Evolutionary conservation across 331 rosid species (phyloP).

Genomic region (Acacia concinna): DNA sequence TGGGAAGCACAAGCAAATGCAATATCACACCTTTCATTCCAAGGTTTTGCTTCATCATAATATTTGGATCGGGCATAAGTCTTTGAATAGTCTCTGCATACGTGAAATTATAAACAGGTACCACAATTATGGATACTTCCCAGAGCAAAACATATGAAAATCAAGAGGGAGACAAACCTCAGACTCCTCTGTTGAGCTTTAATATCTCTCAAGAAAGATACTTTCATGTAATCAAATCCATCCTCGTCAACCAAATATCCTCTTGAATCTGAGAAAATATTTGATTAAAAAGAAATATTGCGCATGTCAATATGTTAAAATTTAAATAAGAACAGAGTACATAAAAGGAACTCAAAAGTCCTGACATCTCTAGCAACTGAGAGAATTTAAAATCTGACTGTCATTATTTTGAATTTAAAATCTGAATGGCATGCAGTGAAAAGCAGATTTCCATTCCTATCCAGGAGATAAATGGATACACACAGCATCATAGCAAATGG

Average conservation of each 20-base stretch:
- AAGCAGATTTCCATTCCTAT: background rate
- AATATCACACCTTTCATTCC: constrained; percentile 92
- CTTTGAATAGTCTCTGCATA: constrained; percentile 89
- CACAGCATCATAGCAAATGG: constrained; percentile 17
- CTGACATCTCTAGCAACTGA: background rate
- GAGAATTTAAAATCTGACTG: constrained; percentile 13
- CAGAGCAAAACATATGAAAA: background rate
- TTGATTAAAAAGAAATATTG: constrained; percentile 30
- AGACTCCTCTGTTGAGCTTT: constrained; percentile 89
- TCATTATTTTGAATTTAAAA: background rate
- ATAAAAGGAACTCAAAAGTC: constrained; percentile 15
- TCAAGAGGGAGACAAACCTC: constrained; percentile 25
- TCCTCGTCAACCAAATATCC: constrained; percentile 98
- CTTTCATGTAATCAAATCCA: constrained; percentile 92
- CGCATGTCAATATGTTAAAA: no score
- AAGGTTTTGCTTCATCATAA: constrained; percentile 94
- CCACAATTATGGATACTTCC: constrained; percentile 4
- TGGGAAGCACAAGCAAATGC: constrained; percentile 99
- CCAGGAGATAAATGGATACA: constrained; percentile 29
- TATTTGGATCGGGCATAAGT: constrained; percentile 96
- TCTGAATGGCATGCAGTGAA: background rate
- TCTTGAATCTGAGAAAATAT: constrained; percentile 72
- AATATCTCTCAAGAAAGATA: constrained; percentile 83
- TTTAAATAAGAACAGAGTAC: constrained; percentile 5
- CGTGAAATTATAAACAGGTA: background rate